A percentile compares a stretch with the other conserved stretches of the same genome.
These are phyloP conservation scores for Macrotyloma uniflorum DNA, from an alignment of 306 rosid species.

Conservation along the genomic window DNA sequence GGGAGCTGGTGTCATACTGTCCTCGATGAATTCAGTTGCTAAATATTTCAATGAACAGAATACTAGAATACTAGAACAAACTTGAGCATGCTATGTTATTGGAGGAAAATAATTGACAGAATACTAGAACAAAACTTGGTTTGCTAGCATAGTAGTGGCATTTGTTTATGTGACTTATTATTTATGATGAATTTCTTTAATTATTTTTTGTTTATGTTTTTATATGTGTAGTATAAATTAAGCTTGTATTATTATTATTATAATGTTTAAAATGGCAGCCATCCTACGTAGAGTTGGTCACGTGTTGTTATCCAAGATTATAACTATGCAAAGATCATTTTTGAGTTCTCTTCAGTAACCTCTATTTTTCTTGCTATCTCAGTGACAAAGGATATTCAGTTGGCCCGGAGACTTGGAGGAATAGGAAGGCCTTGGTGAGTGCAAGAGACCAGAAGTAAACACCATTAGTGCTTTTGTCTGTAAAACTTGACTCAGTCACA, in stretches of 20 bases:
- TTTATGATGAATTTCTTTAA: no score
- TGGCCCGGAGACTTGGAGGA: conserved; percentile 83
- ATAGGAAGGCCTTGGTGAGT: conserved; percentile 76
- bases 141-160: neutral
- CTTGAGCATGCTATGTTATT: no score
- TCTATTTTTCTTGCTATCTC: conserved; percentile 33
- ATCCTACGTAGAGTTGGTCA: neutral
- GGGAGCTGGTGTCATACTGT: neutral
- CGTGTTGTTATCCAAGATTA: neutral
- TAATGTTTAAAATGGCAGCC: no score
- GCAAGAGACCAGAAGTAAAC: neutral
- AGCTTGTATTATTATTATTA: no score
- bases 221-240: no score
- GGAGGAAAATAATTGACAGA: neutral
- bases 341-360: neutral
- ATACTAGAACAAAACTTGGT: neutral
- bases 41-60: neutral
- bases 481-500: neutral
- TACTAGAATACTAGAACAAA: no score
- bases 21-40: neutral
- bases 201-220: no score
- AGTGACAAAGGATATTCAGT: conserved; percentile 94
- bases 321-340: neutral
- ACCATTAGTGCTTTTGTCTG: conserved; percentile 16
- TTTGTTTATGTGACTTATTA: no score